These are phyloP conservation scores for Auricularia cornea DNA, from an alignment of 768 basidiomycete species.

Conservation along the genomic window DNA sequence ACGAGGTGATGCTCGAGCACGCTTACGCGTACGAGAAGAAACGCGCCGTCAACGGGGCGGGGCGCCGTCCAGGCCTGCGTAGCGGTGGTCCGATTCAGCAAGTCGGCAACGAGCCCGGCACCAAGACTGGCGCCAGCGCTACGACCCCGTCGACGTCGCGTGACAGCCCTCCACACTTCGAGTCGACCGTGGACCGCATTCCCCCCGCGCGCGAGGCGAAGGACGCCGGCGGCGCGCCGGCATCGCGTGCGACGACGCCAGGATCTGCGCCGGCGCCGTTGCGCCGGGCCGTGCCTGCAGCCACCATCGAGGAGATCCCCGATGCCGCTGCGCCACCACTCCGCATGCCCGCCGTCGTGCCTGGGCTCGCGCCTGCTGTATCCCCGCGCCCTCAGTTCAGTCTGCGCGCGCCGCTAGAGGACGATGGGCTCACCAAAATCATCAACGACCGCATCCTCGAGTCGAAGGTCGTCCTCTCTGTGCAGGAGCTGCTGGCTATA, in stretches of 20 bases:
- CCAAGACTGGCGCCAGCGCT: too few species aligned
- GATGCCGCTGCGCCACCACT: not conserved
- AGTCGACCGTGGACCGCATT: too few species aligned
- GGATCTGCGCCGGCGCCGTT: too few species aligned
- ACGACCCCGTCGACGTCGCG: too few species aligned
- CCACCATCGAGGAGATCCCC: too few species aligned
- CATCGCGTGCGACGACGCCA: too few species aligned
- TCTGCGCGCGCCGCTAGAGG: not conserved
- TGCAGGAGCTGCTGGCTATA: not conserved
- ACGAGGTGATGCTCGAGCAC: not conserved
- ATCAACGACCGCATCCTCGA: not conserved
- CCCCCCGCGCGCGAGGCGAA: too few species aligned
- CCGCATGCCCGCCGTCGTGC: not conserved
- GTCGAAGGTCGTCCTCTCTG: not conserved
- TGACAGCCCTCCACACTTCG: too few species aligned
- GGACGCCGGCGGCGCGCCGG: too few species aligned
- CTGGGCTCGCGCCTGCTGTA: not conserved
- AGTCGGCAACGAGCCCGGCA: too few species aligned
- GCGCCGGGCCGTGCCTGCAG: too few species aligned
- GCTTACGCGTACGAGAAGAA: not conserved
- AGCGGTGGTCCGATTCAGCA: not conserved
- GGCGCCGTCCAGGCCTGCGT: not conserved
- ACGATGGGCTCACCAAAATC: not conserved
- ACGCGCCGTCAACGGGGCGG: not conserved
- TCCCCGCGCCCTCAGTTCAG: not conserved